Evolutionary conservation across 1,139 yeast species (phyloP).

Genomic region (Suhomyces yuchorum): DNA sequence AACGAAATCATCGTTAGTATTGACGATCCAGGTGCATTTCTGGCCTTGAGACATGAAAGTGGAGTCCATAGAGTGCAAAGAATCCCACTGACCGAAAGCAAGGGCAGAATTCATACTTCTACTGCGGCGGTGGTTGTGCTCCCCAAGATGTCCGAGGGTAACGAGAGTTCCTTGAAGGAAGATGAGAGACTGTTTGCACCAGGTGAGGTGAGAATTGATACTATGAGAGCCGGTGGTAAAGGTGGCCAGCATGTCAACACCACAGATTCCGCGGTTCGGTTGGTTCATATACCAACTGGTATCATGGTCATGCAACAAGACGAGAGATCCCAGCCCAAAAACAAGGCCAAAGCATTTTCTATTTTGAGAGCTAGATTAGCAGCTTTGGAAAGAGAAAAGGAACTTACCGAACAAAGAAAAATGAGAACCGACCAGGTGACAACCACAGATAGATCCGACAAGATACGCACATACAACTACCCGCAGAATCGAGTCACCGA

Average conservation of each 20-base stretch:
- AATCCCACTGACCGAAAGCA: conserved; percentile 88
- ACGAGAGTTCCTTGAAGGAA: conserved; percentile 53
- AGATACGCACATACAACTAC: conserved; percentile 88
- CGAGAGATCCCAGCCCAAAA: conserved; percentile 91
- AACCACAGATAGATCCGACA: conserved; percentile 88
- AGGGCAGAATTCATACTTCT: conserved; percentile 93
- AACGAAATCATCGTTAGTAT: conserved; percentile 77
- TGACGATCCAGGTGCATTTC: conserved; percentile 77
- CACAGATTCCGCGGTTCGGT: conserved; percentile 93
- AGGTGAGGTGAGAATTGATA: conserved; percentile 88
- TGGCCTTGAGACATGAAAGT: conserved; percentile 75
- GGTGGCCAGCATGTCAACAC: conserved; percentile 99
- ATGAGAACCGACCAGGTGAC: conserved; percentile 83
- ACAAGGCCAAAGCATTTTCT: conserved; percentile 91
- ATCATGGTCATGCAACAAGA: conserved; percentile 89
- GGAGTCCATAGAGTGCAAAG: conserved; percentile 98
- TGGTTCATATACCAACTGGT: conserved; percentile 92
- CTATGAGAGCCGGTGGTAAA: conserved; percentile 95
- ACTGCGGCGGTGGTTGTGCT: conserved; percentile 94
- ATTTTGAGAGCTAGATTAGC: conserved; percentile 83
- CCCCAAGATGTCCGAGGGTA: conserved; percentile 72
- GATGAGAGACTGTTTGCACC: conserved; percentile 79
- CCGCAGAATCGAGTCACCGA: conserved; percentile 94
- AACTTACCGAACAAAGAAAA: conserved; percentile 63
- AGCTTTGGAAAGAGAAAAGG: conserved; percentile 70